Evolutionary conservation across 2,329 filamentous ascomycete species (phyloP), one percentile per base, ranked within the genome.

Genomic region (Sporothrix humicola): DNA sequence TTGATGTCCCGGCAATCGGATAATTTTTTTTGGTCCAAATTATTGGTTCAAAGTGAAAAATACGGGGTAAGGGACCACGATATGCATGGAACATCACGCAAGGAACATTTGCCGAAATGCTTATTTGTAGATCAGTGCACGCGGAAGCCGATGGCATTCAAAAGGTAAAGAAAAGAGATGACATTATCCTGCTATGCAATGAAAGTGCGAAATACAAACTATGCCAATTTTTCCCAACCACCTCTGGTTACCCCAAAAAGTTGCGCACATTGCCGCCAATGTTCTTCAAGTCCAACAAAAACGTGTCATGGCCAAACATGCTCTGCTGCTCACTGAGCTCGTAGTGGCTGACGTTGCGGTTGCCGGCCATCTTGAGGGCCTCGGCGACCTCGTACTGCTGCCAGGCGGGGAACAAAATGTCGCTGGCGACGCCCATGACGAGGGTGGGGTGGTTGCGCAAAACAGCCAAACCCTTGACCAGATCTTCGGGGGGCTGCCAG

Each of bases 331-430:
- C 94, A 48, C 95, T 96, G 69, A 99, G 84, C 84, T 99, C 96
- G 15, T 96, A 88, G 82, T 99, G 94, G 61, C 90, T 91, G 0
- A 99, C 95, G 46, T 88, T 89, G 75, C 89, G 86, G 79, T 97
- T 98, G 0, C 96, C 96, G 0, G 88, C 88, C 48, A 88, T 87
- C 74, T 90, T 89, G 76, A 99, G 84, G 2, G 95, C 92, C 79
- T 95, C 91, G 3, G 95, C 95, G 75, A 99, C 91, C 82, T 99
- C 96, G 71, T 93, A 89, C 84, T 99, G 96, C 84, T 99, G 96
- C 95, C 96, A 99, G 0, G 96, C 94, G 0, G 96, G 96, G 83
- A 99, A 99, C 50, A 99, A 84, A 69, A 98, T 98, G 80, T 99
- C 96, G 78, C 94, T 98, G 0, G 94, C 93, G 3, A 98, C 96